Base-by-base conservation (phyloP, 805 yeast species). In the Teunomyces stri region DNA sequence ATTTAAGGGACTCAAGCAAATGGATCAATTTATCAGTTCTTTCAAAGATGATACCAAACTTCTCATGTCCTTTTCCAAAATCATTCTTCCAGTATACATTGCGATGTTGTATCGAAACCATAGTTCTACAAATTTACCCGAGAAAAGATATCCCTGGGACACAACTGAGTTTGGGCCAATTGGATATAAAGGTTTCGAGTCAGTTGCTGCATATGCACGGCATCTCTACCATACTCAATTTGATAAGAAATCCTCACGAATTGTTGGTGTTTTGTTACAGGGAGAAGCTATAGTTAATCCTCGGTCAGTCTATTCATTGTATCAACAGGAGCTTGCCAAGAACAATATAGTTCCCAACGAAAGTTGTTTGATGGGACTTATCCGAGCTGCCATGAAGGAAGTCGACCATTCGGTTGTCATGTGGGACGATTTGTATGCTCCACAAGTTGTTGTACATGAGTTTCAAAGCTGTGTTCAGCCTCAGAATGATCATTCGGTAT, bases 391-490 rank as follows among this genome's bases (percentile, higher is more conserved):
- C 5, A 58, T 66, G 52, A 56, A 60, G 31, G 46, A 54, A 2
- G 53, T 50, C 1, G 40, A 43, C 6, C 53, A 45, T 5, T 51
- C 60, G 11, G 53, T 57, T 28, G 40, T 75, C 2, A 43, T 64
- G 13, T 84, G 88, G 88, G 80, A 69, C 7, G 64, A 65, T 1
- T 43, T 72, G 34, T 76, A 65, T 44, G 87, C 90, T 0, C 69
- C 84, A 1, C 88, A 84, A 53, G 69, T 81, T 21, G 82, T 87
- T 0, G 70, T 82, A 2, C 74, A 69, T 33, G 87, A 84, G 58
- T 79, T 84, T 61, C 50, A 54, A 37, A 42, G 20, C 20, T 29
- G 37, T 10, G 20, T 28, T 18, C 40, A 20, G 6, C 29, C 25
- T 3, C 25, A 42, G 18, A 35, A 38, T 3, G 47, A 51, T 3